Evolutionary conservation across 805 yeast genomes (phyloP).

Genomic region (Nakazawaea siamensis): DNA sequence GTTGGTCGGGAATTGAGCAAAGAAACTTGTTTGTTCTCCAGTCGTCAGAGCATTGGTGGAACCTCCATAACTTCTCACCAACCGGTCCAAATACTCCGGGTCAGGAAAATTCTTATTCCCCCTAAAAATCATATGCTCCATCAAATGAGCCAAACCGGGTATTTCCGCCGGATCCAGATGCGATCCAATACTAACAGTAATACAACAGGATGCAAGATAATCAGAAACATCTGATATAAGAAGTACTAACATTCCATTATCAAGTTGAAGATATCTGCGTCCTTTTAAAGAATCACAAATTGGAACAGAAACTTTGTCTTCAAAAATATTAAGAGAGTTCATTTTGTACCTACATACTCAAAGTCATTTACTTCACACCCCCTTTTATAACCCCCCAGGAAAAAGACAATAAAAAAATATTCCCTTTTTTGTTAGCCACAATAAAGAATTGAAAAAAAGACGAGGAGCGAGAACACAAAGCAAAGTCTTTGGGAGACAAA

Average conservation of each 20-base stretch:
- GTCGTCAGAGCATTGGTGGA: slow-evolving; percentile 60
- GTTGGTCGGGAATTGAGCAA: slow-evolving; percentile 49
- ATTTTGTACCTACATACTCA: no score
- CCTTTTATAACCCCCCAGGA: no score
- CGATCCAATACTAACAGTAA: slow-evolving; percentile 77
- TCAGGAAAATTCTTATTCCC: slow-evolving; percentile 50
- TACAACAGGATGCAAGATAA: slow-evolving; percentile 56
- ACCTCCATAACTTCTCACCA: slow-evolving; percentile 44
- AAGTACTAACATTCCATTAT: slow-evolving; percentile 62
- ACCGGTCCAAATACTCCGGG: slow-evolving; percentile 35
- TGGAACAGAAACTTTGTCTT: slow-evolving; percentile 19
- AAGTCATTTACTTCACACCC: no score
- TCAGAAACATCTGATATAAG: slow-evolving; percentile 71
- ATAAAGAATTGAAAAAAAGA: no score
- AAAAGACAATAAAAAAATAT: no score
- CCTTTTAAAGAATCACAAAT: slow-evolving; percentile 27
- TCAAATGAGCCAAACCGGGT: slow-evolving; percentile 83
- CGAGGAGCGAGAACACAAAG: no score
- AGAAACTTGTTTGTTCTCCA: slow-evolving; percentile 57
- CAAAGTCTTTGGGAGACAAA: no score
- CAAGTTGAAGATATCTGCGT: slow-evolving; percentile 39
- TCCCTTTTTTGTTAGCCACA: no score
- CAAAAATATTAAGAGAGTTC: not conserved
- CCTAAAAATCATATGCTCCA: slow-evolving; percentile 65
- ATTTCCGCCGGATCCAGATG: slow-evolving; percentile 63